A percentile compares a stretch with the other conserved stretches of the same genome.
Conservation (phyloP, 108 stramenopile species). For the Bacterosira constricta region DNA sequence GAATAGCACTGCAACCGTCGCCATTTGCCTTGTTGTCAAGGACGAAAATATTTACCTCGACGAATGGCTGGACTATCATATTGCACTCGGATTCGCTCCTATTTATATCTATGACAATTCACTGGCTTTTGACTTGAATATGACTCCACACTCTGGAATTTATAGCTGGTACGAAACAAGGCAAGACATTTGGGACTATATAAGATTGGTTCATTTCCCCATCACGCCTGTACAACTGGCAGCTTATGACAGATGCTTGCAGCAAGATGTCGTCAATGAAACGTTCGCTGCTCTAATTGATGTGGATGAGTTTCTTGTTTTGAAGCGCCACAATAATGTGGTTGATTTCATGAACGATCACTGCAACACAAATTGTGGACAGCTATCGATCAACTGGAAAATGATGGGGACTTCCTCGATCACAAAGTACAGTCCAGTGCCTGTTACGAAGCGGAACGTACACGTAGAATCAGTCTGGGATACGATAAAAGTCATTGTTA, state of each 20-base stretch:
- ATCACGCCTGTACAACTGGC: conserved; percentile 41
- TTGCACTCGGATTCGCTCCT: conserved; percentile 55
- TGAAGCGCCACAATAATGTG: conserved; percentile 37
- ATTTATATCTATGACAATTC: conserved; percentile 65
- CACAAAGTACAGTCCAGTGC: conserved; percentile 49
- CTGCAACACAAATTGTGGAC: conserved; percentile 30
- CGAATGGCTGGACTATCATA: conserved; percentile 73
- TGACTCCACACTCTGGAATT: too few species aligned
- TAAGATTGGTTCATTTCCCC: conserved; percentile 39
- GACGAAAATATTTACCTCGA: conserved; percentile 54
- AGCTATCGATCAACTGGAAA: conserved; percentile 55
- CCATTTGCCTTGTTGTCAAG: conserved; percentile 39
- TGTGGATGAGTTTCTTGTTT: conserved; percentile 44
- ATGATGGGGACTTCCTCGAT: conserved; percentile 45
- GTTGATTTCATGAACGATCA: conserved; percentile 46
- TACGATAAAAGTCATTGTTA: too few species aligned
- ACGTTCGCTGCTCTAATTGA: conserved; percentile 52
- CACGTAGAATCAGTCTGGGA: too few species aligned
- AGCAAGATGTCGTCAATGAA: conserved; percentile 29
- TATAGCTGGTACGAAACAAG: conserved; percentile 38
- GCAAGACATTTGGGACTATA: conserved; percentile 8
- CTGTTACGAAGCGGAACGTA: conserved; percentile 62
- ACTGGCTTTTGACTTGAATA: conserved; percentile 46
- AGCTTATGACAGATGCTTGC: conserved; percentile 40
- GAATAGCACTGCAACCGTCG: conserved; percentile 3